A percentile compares a stretch with the other conserved stretches of the same genome.
These are phyloP conservation scores for Thalassiosira hispida DNA, from an alignment of 352 stramenopile genomes.

Conservation along the genomic window DNA sequence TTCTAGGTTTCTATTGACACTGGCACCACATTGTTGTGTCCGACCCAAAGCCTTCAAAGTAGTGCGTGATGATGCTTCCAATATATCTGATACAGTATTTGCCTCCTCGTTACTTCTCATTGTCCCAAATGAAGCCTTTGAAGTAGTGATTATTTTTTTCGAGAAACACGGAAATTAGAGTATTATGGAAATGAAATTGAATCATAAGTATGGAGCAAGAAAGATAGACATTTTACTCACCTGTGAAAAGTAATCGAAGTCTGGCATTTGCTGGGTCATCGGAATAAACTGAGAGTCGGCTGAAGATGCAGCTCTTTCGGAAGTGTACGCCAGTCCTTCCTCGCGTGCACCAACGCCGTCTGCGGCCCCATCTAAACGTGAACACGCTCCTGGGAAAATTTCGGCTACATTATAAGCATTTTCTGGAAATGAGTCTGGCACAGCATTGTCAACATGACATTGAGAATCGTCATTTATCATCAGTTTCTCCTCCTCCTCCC, in stretches of 20 bases:
- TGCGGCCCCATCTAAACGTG: slow-evolving; percentile 4
- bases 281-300: slow-evolving; percentile 21
- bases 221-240: slow-evolving; percentile 12
- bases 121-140: slow-evolving; percentile 13
- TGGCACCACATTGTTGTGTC: neutral
- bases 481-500: slow-evolving; percentile 5
- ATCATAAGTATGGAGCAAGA: neutral
- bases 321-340: neutral
- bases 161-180: neutral
- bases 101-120: neutral
- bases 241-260: slow-evolving; percentile 61
- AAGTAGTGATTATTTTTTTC: neutral
- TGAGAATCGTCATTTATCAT: neutral
- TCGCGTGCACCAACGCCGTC: neutral
- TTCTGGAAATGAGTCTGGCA: neutral
- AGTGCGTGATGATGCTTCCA: neutral
- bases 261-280: slow-evolving; percentile 44
- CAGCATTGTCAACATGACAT: slow-evolving; percentile 3
- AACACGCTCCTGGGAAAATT: neutral
- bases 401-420: neutral
- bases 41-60: neutral
- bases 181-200: neutral
- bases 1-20: neutral
- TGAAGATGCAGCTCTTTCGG: neutral
- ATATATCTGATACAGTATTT: neutral